phyloP scores from a whole-genome alignment of 306 rosid genomes.

The Styphnolobium japonicum region DNA sequence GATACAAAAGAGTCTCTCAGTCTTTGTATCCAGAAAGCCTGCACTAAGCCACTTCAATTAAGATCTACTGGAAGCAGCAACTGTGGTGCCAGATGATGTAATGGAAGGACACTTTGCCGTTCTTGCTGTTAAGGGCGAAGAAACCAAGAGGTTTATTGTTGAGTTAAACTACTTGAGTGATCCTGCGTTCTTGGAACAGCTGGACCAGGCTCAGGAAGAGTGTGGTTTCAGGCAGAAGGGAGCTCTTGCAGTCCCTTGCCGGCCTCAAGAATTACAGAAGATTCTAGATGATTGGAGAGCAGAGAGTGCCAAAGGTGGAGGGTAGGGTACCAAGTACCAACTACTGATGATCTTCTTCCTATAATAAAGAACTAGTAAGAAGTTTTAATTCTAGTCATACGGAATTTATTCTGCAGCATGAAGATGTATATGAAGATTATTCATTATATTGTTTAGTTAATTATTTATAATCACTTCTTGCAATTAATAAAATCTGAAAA shows the following conservation, averaged over 20 bases:
- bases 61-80: constrained; percentile 22
- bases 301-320: not conserved
- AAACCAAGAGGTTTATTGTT: constrained; percentile 46
- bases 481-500: not conserved
- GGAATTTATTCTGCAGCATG: not conserved
- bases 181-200: constrained; percentile 51
- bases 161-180: constrained; percentile 42
- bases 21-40: constrained; percentile 7
- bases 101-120: constrained; percentile 56
- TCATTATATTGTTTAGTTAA: not conserved
- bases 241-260: constrained; percentile 26
- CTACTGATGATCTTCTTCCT: not conserved
- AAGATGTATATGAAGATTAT: not conserved
- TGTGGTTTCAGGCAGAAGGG: constrained; percentile 33
- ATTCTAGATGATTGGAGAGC: not conserved
- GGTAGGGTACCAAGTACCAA: not conserved
- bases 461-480: not conserved
- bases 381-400: not conserved
- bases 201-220: constrained; percentile 56
- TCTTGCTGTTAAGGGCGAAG: constrained; percentile 44
- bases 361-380: not conserved
- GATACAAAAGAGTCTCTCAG: constrained; percentile 39
- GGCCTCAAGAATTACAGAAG: constrained; percentile 24
- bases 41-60: not conserved
- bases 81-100: constrained; percentile 37